A percentile compares a stretch with the other conserved stretches of the same genome.
phyloP scores from a whole-genome alignment of 2,329 filamentous ascomycete genomes.

The Emergomyces orientalis region DNA sequence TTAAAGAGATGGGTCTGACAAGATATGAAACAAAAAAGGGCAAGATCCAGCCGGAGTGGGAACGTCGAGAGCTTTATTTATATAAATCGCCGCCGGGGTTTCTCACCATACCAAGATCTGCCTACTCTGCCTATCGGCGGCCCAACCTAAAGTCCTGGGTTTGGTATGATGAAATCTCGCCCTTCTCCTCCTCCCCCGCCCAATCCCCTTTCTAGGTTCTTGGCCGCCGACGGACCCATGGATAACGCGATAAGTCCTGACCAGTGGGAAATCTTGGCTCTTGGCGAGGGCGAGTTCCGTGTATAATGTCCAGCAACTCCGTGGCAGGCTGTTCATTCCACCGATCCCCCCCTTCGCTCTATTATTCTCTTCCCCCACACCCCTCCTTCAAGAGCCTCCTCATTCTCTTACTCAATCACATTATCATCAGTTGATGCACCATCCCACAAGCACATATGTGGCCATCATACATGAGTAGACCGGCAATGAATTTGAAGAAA shows the following conservation, averaged over 20 bases:
- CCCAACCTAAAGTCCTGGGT: too few species aligned
- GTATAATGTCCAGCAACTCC: not conserved
- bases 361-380: not conserved
- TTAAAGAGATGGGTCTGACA: too few species aligned
- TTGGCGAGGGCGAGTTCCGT: not conserved
- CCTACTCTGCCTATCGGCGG: too few species aligned
- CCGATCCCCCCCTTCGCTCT: not conserved
- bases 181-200: not conserved
- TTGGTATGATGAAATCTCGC: not conserved
- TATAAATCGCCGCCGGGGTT: slow-evolving; percentile 1
- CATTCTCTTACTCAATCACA: not conserved
- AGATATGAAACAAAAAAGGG: too few species aligned
- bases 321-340: not conserved
- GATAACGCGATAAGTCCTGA: not conserved
- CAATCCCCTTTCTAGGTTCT: not conserved
- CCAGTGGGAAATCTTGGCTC: not conserved
- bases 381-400: not conserved
- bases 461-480: not conserved
- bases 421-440: not conserved
- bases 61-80: not conserved
- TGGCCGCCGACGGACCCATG: not conserved
- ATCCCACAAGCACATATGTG: not conserved
- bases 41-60: not conserved
- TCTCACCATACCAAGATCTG: not conserved
- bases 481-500: not conserved